A percentile compares a stretch with the other conserved stretches of the same genome.
Conservation (phyloP, 352 stramenopile species). For the Pythium coloratum region DNA sequence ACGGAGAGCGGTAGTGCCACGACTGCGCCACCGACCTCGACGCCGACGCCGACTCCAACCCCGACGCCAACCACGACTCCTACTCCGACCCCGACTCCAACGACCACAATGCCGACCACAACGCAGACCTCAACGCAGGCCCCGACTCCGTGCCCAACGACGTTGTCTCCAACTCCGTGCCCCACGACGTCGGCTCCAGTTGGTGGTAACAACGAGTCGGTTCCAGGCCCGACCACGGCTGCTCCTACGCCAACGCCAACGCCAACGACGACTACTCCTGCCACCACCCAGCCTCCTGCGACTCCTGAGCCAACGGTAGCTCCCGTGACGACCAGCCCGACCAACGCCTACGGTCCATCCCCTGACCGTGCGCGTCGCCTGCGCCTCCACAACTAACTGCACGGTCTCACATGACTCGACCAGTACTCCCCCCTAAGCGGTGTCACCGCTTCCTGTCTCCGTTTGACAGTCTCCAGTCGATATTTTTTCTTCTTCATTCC, state of each 20-base stretch:
- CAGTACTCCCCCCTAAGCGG: not conserved
- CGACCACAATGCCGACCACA: too few species aligned
- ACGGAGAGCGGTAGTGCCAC: too few species aligned
- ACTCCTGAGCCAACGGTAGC: not conserved
- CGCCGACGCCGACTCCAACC: not conserved
- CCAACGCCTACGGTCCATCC: not conserved
- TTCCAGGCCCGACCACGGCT: not conserved
- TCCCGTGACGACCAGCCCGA: not conserved
- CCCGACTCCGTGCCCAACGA: too few species aligned
- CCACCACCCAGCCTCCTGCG: not conserved
- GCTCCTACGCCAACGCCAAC: not conserved
- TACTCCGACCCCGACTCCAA: too few species aligned
- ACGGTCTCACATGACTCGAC: not conserved
- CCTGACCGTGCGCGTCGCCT: not conserved
- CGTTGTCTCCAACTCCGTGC: not conserved
- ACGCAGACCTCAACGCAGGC: too few species aligned
- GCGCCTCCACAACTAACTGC: not conserved
- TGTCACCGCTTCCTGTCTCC: not conserved
- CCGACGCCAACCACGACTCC: too few species aligned
- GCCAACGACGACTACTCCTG: not conserved
- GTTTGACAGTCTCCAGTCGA: not conserved
- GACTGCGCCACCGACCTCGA: not conserved
- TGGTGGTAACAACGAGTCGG: not conserved
- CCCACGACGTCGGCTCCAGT: not conserved
- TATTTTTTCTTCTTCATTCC: not conserved